Conservation (phyloP, 139 green algal species). For the Auxenochlorella pyrenoidosa region DNA sequence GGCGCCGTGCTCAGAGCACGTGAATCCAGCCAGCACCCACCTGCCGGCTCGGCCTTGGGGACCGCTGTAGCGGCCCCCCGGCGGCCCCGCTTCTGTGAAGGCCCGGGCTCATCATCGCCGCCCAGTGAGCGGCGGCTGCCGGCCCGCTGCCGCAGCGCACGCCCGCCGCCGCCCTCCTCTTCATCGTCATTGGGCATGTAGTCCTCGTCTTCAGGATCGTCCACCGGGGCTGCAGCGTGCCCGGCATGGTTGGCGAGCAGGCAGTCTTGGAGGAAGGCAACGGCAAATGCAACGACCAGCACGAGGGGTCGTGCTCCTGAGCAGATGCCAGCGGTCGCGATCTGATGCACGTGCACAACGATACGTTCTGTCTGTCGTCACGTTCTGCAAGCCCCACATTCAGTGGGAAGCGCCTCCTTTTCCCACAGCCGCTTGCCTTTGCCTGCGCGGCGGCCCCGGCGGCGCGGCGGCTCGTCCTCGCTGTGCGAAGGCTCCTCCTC, state of each 20-base stretch:
- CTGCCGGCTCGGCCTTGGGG: neutral
- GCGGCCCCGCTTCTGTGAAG: neutral
- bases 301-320: too few species aligned
- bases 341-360: too few species aligned
- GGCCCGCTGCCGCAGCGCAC: neutral
- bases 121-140: neutral
- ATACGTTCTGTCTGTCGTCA: too few species aligned
- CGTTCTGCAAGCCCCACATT: too few species aligned
- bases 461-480: neutral
- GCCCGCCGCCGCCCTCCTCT: neutral
- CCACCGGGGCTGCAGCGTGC: neutral
- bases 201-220: constrained; percentile 31
- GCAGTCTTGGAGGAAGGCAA: neutral
- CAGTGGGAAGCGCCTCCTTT: too few species aligned
- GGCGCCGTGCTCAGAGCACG: neutral
- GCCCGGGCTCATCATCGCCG: neutral
- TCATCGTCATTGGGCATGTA: neutral
- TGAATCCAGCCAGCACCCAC: neutral
- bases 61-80: neutral
- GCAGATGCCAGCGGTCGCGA: too few species aligned
- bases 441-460: neutral
- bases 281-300: neutral
- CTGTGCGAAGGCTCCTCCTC: neutral
- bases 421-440: constrained; percentile 18
- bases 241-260: neutral